Base-by-base conservation (phyloP, 106 monocot genomes). In the Dendrobium catenatum region DNA sequence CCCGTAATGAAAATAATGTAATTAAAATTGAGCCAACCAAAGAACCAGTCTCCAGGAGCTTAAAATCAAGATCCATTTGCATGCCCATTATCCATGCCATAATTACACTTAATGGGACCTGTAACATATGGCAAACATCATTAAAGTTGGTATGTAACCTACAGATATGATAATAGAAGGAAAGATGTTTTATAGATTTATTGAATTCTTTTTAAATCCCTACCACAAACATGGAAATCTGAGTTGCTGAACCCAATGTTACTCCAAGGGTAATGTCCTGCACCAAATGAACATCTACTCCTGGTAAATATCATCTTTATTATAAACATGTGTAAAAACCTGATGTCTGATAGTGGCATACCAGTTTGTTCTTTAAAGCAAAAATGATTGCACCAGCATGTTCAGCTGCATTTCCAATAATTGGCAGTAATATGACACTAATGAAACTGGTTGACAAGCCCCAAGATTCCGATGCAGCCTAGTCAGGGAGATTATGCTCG, bases 251-350 rank as follows among this genome's bases (percentile, higher is more conserved):
- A 7, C 96, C 96, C 42, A 96, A 78, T 1, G 94, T 83, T 31
- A 96, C 96, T n/a, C 94, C 96, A 66, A 96, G 83, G 13, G 94
- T 90, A 54, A 96, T 94, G 79, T 94, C 94, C 95, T 95, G 80
- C 29, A 85, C 4, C n/a, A 81, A 19, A 73, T 20, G 19, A 41
- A 44, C 10, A 76, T n/a, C 20, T 64, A 10, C 19, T 55, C 27
- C 6, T 79, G 64, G 10, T 17, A 11, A 1, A 29, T 15, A 2
- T 74, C 42, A 5, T 46, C 46, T 7, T 46, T 9, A 46, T 46
- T 46, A 46, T 46, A 46, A 46, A 0, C 9, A 46, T 46, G 0
- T 46, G 46, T 5, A 46, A 46, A 46, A 46, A 46, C 46, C 4
- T 46, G 46, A 66, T 75, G 13, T 24, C 13, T 41, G 6, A 13